Evolutionary conservation across 352 stramenopile genomes (phyloP).

Genomic region (Phytopythium kandeliae): DNA sequence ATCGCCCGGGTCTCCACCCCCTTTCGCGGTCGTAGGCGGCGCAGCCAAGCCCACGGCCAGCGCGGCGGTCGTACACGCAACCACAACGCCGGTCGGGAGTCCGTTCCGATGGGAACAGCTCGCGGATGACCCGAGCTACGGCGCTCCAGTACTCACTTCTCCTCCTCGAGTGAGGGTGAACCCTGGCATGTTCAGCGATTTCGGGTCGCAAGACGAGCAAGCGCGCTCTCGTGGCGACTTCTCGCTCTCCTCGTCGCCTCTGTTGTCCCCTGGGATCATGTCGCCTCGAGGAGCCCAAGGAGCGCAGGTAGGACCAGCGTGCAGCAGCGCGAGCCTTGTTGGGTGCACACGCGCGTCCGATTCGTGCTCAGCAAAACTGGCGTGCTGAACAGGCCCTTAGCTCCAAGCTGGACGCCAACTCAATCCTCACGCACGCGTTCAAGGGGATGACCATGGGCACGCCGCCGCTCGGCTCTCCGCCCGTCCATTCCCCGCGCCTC

Average conservation of each 20-base stretch:
- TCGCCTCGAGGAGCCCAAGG: constrained; percentile 38
- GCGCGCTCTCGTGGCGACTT: constrained; percentile 7
- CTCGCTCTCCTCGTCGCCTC: constrained; percentile 16
- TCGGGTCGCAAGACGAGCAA: constrained; percentile 42
- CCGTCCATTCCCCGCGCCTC: constrained; percentile 47
- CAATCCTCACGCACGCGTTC: constrained; percentile 63
- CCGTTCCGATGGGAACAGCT: constrained; percentile 66
- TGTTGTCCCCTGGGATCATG: constrained; percentile 21
- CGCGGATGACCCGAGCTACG: constrained; percentile 55
- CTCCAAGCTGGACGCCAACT: constrained; percentile 24
- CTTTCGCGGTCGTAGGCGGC: constrained; percentile 44
- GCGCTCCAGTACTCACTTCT: constrained; percentile 44
- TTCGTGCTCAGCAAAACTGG: too few relatives aligned
- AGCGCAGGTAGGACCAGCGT: constrained; percentile 22
- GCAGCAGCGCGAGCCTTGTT: too few relatives aligned
- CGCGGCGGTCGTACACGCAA: neutral
- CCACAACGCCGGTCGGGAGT: constrained; percentile 22
- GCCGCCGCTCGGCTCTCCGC: constrained; percentile 27
- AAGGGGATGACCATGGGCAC: constrained; percentile 45
- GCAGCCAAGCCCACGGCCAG: constrained; percentile 5
- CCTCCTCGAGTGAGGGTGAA: constrained; percentile 28
- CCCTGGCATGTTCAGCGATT: constrained; percentile 21
- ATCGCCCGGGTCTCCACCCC: constrained; percentile 56
- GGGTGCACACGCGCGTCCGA: too few relatives aligned
- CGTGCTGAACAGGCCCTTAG: neutral